Conservation (phyloP, 2,329 filamentous ascomycete species). For the Sporothrix luriei region DNA sequence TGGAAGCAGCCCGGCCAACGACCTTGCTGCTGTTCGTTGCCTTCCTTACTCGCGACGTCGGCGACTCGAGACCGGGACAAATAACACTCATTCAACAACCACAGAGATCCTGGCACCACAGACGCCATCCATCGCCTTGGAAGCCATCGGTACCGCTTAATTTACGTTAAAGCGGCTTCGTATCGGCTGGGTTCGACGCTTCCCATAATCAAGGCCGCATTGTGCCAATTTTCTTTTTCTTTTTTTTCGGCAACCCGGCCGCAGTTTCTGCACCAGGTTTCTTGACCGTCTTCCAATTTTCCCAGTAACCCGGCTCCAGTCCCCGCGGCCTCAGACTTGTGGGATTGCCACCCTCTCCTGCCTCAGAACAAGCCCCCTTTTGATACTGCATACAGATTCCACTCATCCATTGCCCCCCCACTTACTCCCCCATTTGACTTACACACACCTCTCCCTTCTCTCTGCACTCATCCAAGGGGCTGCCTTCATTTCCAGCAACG, state of each 20-base stretch:
- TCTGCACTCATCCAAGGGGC: not conserved
- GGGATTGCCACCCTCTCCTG: not conserved
- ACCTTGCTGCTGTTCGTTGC: not conserved
- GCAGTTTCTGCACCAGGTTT: constrained; percentile 4
- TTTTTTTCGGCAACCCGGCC: not conserved
- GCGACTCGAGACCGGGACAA: not conserved
- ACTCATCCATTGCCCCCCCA: not conserved
- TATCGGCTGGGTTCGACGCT: not conserved
- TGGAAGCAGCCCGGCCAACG: not conserved
- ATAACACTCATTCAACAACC: not conserved
- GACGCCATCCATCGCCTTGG: too few species aligned
- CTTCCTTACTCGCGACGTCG: not conserved
- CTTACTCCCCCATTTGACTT: constrained; percentile 2
- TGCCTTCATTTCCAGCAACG: not conserved
- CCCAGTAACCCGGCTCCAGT: not conserved
- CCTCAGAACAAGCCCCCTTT: not conserved
- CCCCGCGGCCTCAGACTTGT: not conserved
- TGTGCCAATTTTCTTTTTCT: not conserved
- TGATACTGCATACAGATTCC: constrained; percentile 10
- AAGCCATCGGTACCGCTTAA: not conserved
- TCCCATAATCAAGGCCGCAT: not conserved
- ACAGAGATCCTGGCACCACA: not conserved
- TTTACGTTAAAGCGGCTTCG: not conserved
- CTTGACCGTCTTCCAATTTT: not conserved
- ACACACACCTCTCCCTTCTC: constrained; percentile 18